Base-by-base conservation (phyloP, 306 rosid species). In the Cucurbita maxima region DNA sequence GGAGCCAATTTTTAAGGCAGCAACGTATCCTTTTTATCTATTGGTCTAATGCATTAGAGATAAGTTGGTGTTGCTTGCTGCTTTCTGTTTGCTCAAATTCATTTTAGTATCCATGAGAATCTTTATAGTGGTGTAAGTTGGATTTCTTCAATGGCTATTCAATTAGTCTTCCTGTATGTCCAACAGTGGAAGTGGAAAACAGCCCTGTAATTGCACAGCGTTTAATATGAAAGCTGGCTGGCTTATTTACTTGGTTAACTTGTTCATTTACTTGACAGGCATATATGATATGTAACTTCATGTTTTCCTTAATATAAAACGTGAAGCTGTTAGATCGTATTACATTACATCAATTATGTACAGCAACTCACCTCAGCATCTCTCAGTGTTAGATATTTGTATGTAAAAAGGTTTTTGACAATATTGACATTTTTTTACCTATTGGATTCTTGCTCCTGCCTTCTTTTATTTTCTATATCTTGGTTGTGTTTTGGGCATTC, bases 1-100 rank as follows among this genome's bases (percentile, higher is more conserved):
- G 82, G 97, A 89, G 81, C 87, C 98, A 75, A 86, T 94, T 75
- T 61, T 94, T 69, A 94, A 86, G 87, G 96, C 96, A 67, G 97
- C 96, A 43, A 72, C 77, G 92, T 94, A 90, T 94, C 97, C 97
- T 86, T 82, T 76, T 54, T 22, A 40, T 64, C 61, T 56, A 37
- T 18, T 20, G 36, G 41, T 67, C 25, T 30, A 25, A 18, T 68
- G 67, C 41, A 13, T 13, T 55, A 34, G 0, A 30, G n/a, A 50
- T n/a, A 9, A 41, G 47, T 54, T 55, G 1, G 25, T 41, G 19
- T 22, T 11, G 36, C 40, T 45, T 45, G 22, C 50, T 62, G 48
- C 56, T 45, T 47, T 48, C 56, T 68, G 25, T 68, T 68, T 68
- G 19, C 43, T 45, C 19, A 47, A 68, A 14, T 68, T 25, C 38